Conservation (phyloP, 345 rosid genomes). For the Pistacia atlantica region DNA sequence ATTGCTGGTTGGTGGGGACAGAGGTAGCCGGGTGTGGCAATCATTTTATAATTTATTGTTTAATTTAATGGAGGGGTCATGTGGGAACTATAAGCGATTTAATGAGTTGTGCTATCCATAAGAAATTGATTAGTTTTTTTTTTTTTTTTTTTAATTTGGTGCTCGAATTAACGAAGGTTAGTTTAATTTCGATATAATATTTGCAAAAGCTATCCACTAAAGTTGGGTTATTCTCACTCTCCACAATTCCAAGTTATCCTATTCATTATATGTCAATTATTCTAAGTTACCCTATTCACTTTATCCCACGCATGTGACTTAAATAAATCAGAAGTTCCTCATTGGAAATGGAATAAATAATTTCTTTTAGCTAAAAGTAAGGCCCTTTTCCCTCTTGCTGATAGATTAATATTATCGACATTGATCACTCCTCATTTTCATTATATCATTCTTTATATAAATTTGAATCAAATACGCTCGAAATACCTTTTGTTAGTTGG, state of each 20-base stretch:
- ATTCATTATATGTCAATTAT: not conserved
- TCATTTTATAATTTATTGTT: not conserved
- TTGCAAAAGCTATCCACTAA: constrained; percentile 5
- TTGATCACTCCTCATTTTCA: not conserved
- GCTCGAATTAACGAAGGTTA: not conserved
- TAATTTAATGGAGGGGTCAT: not conserved
- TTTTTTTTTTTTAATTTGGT: no score
- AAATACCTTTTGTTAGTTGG: constrained; percentile 4
- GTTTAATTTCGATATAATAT: not conserved
- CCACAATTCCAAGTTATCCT: no score
- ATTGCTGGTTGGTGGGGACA: not conserved
- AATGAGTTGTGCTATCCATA: not conserved
- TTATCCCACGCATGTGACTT: constrained; percentile 1
- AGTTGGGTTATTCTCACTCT: not conserved
- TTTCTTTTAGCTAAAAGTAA: not conserved
- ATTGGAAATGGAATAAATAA: not conserved
- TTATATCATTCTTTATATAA: not conserved
- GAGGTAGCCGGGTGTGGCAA: not conserved
- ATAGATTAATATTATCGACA: not conserved
- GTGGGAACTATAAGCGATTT: not conserved
- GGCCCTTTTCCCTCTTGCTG: not conserved
- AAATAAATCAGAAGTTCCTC: not conserved
- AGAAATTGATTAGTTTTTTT: not conserved
- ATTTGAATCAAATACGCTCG: not conserved
- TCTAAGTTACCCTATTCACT: not conserved